Percentiles rank a stretch among this genome's conserved stretches.
Evolutionary conservation across 1,284 basidiomycete genomes (phyloP).

Genomic region (Inonotus hispidus): DNA sequence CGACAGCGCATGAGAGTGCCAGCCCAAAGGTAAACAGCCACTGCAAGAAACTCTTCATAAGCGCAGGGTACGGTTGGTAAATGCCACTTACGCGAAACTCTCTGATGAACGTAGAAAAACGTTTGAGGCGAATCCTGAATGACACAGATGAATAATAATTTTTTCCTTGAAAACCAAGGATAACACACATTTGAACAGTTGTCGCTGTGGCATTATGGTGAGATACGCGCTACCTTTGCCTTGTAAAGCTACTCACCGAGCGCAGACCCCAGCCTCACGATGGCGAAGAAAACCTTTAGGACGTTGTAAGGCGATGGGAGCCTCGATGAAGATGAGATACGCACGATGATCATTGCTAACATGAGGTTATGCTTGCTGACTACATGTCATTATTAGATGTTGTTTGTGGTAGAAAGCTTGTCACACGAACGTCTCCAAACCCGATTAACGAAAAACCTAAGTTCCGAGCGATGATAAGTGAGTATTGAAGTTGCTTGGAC

Average conservation of each 20-base stretch:
- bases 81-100: slow-evolving; percentile 12
- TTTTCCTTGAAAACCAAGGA: neutral
- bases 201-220: slow-evolving; percentile 8
- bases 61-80: too few species aligned
- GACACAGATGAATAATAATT: neutral
- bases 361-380: slow-evolving; percentile 15
- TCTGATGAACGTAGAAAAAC: slow-evolving; percentile 13
- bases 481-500: neutral
- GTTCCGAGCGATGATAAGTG: neutral
- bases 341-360: slow-evolving; percentile 12
- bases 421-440: slow-evolving; percentile 14
- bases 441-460: slow-evolving; percentile 17
- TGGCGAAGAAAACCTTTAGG: slow-evolving; percentile 6
- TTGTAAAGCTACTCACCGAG: slow-evolving; percentile 7
- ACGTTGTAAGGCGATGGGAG: neutral
- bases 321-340: neutral
- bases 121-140: slow-evolving; percentile 13
- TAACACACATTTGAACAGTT: slow-evolving; percentile 12
- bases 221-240: neutral
- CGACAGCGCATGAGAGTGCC: slow-evolving; percentile 15
- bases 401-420: neutral
- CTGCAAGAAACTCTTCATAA: neutral
- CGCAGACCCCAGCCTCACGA: slow-evolving; percentile 15
- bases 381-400: neutral
- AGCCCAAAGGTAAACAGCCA: slow-evolving; percentile 18